Base-by-base conservation (phyloP, 352 stramenopile species). In the Pythium utonaiense region DNA sequence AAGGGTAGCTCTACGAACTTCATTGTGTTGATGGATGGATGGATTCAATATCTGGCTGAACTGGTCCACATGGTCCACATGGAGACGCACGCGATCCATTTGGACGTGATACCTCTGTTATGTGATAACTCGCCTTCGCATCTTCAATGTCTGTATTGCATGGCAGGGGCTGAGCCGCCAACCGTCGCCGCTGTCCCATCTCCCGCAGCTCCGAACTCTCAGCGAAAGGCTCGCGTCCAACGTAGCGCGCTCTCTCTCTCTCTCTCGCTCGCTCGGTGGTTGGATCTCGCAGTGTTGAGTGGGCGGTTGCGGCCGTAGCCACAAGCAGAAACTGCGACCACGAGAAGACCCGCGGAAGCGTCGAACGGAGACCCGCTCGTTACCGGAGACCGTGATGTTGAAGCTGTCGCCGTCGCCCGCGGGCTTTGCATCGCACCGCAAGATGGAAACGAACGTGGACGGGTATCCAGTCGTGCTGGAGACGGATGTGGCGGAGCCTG, bases 51-150 rank as follows among this genome's bases (percentile, higher is more conserved):
- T n/a, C n/a, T n/a, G n/a, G n/a, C n/a, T n/a, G n/a, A n/a, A n/a
- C n/a, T n/a, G n/a, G n/a, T n/a, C 53, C 24, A 44, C 42, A 53
- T 54, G 41, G 54, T 53, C 19, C 22, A 38, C 28, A 34, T 38
- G 12, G 24, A 38, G 14, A 27, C 41, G 27, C 19, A 1, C 27
- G 22, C 16, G 6, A 13, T 30, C 19, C 41, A 49, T 25, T 22
- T 44, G 36, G 36, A 44, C 22, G 4, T 9, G 22, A 8, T 27
- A 27, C 53, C 40, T 53, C 27, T 52, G 27, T 33, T 60, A 22
- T 24, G 13, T 60, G 38, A 19, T 53, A 53, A 9, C 40, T 40
- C 27, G 34, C 27, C 28, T 45, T 2, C 27, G 22, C 25, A 53
- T n/a, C 25, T 60, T 60, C 53, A 60, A 60, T 9, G 16, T 2